Base-by-base conservation (phyloP, 2,329 filamentous ascomycete genomes). In the Alternaria longipes region DNA sequence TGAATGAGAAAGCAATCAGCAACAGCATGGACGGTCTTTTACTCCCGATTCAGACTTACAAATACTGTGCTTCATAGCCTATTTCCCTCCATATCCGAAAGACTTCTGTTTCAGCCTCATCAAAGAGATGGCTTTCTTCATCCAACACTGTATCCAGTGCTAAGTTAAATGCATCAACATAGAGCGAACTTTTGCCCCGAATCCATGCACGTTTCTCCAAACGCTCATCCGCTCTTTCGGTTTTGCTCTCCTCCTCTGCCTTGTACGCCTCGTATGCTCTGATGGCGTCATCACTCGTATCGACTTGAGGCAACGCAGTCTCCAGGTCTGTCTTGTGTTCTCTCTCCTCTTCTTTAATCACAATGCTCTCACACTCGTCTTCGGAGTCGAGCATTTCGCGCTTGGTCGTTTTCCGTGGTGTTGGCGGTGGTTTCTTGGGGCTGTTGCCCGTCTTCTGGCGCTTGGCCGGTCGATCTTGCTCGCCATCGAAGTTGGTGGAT, bases 101-200 rank as follows among this genome's bases (percentile, higher is more conserved):
- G 0, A 98, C 85, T 14, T 86, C 83, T 71, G 85, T 86, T 78
- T 99, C 95, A 18, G 88, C 89, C 59, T 89, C 86, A 70, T 95
- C 87, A 75, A 98, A 99, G 0, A 99, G 82, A 78, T 97, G 92
- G 0, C 87, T 86, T 79, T 99, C 95, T 59, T 98, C 92, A 50
- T 92, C 89, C 12, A 98, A 81, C 4, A 99, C 95, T 0, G 92
- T 97, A 60, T 94, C 90, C 50, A 99, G 82, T 2, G 94, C 93
- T 14, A 98, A 83, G 73, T 97, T 97, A 83, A 99, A 99, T 0
- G 95, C 95, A 80, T 99, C 95, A 18, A 97, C 93, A 72, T 99
- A 99, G 56, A 99, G 92, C 1, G 94, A 98, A 72, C 90, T 96
- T 75, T 88, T 89, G 0, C 93, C 92, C 71, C 85, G 88, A 5